Base-by-base conservation (phyloP, 805 yeast species). In the Candida quercuum region DNA sequence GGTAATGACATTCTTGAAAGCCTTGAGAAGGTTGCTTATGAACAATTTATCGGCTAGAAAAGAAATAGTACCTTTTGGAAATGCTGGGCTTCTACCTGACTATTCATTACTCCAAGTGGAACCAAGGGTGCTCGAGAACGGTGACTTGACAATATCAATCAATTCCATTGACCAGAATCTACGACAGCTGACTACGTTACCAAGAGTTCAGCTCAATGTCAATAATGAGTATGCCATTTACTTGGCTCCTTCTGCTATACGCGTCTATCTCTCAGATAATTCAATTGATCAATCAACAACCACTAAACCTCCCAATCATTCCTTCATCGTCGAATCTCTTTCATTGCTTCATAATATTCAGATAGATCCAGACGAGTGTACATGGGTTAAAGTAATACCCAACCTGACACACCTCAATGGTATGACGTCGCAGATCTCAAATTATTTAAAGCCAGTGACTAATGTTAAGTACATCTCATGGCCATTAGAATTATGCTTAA, bases 311-410 rank as follows among this genome's bases (percentile, higher is more conserved):
- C 48, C 58, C 10, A 71, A 72, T 46, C 57, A 61, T 4, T 58
- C 55, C 11, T 52, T 55, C 8, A 48, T 73, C 6, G 37, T 63
- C 7, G 59, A 56, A 15, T 60, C 72, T 1, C 41, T 74, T 8
- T 44, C 54, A 6, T 56, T 59, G 2, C 56, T 67, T 3, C 72
- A 71, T 48, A 41, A 44, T 16, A 42, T 60, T 48, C 13, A 44
- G 22, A 28, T 45, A 39, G 38, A 49, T 28, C 18, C 38, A 1
- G 41, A 44, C 17, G 21, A 15, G 17, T 47, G 49, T 17, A 41
- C 37, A 63, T 84, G 91, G 93, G 69, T 84, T 13, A 81, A 74
- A 51, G 57, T 84, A 12, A 68, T 80, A 4, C 93, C 93, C 3
- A 77, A 81, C 45, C 54, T 82, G 35, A 72, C 71, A 40, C 88